A percentile compares a stretch with the other conserved stretches of the same genome.
Evolutionary conservation across 495 filamentous ascomycete species (phyloP).

Genomic region (Sordaria brevicollis): DNA sequence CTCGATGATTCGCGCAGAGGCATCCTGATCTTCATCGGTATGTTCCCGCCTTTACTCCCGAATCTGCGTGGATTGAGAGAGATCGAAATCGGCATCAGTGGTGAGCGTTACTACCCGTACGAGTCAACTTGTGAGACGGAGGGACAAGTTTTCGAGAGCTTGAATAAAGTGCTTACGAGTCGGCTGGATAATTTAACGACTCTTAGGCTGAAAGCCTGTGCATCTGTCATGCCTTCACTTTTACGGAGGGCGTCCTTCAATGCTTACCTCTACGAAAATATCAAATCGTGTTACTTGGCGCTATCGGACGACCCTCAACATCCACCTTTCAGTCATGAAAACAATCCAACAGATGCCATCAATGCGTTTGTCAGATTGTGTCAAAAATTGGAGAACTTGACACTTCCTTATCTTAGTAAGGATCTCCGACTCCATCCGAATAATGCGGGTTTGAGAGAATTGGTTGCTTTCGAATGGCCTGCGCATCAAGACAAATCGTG

Average conservation of each 20-base stretch:
- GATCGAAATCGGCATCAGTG: neutral
- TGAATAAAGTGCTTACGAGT: neutral
- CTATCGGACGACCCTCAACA: too few relatives aligned
- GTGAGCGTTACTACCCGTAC: neutral
- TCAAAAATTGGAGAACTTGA: neutral
- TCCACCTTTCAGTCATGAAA: too few relatives aligned
- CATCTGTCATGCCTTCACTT: neutral
- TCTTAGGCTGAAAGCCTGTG: neutral
- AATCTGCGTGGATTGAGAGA: neutral
- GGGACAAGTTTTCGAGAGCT: neutral
- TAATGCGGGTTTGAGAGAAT: neutral
- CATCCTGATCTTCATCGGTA: too few relatives aligned
- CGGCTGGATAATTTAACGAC: neutral
- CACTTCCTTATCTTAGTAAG: neutral
- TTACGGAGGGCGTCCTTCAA: neutral
- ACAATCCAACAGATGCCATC: neutral
- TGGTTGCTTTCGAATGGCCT: neutral
- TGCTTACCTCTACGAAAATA: neutral
- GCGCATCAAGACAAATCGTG: accelerated
- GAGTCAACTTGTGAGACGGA: neutral
- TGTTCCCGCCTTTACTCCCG: neutral
- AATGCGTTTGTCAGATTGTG: neutral
- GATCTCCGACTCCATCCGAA: neutral
- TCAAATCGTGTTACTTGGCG: neutral
- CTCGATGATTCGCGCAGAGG: too few relatives aligned